Conservation (phyloP, 345 rosid species). For the Bruguiera sexangula region DNA sequence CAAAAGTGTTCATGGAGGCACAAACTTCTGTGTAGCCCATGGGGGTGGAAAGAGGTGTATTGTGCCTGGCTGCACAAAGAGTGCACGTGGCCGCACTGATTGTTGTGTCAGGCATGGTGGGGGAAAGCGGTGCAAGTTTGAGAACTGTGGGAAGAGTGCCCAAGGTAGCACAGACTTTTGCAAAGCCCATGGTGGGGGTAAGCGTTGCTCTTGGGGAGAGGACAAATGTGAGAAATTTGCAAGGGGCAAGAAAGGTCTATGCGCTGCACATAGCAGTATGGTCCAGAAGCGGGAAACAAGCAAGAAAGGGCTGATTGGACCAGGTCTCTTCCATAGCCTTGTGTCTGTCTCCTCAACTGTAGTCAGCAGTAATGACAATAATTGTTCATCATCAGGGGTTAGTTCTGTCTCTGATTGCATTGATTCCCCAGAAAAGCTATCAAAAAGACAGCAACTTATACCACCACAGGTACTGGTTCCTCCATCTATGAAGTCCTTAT, state of each 20-base stretch:
- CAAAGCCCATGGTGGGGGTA: constrained; percentile 96
- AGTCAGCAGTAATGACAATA: constrained; percentile 51
- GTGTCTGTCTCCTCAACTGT: constrained; percentile 56
- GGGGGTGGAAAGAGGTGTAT: constrained; percentile 96
- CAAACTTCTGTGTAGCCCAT: constrained; percentile 89
- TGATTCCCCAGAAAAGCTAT: constrained; percentile 53
- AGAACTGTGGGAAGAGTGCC: constrained; percentile 85
- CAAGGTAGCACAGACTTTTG: constrained; percentile 96
- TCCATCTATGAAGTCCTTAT: constrained; percentile 71
- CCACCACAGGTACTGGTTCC: constrained; percentile 92
- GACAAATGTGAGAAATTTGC: constrained; percentile 91
- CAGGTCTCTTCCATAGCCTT: constrained; percentile 86
- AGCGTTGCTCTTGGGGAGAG: constrained; percentile 76
- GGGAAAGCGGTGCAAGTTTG: constrained; percentile 71
- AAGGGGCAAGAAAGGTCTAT: constrained; percentile 87
- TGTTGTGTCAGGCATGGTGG: constrained; percentile 93
- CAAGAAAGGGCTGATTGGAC: constrained; percentile 58
- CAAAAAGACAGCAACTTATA: constrained; percentile 59
- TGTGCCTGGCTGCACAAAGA: constrained; percentile 81
- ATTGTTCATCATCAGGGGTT: constrained; percentile 51
- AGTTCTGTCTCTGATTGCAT: constrained; percentile 59
- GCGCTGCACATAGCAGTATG: constrained; percentile 88
- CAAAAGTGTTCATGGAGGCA: constrained; percentile 94
- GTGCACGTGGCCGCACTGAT: constrained; percentile 97
- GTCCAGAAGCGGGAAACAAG: constrained; percentile 44